Evolutionary conservation across 2,329 filamentous ascomycete genomes (phyloP), one percentile per base, ranked within the genome.

Genomic region (Neodidymelliopsis sp.): DNA sequence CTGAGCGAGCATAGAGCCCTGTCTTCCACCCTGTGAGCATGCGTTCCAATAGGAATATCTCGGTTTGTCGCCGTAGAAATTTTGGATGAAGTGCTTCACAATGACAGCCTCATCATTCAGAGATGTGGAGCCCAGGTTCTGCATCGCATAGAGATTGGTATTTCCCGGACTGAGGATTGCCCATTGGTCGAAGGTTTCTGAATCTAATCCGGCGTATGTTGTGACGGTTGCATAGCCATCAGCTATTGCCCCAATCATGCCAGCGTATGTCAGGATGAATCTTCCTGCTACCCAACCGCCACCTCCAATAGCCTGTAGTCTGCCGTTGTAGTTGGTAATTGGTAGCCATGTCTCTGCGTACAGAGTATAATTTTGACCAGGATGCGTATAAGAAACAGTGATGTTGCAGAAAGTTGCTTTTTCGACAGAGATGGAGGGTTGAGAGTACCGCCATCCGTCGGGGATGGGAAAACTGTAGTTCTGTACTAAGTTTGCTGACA

Each of bases 41-140:
- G 53, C 65, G 25, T 49, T 63, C 53, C 57, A 67, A 36, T 67
- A 65, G 6, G 61, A 66, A 41, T 60, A 63, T 20, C 49, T 48
- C 0, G 66, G 55, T 12, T 40, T 12, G 19, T 56, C 8, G 2
- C 65, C 62, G 37, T 72, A 72, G 46, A 59, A 55, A 60, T 3
- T 55, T 37, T 27, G 39, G 11, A 29, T 23, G 27, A 54, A 45
- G 13, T 39, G 30, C 51, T 72, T 73, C 1, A 33, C 19, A 18
- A 71, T 56, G 12, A 53, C 19, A 4, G 37, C 25, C 22, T 40
- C 27, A 16, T 74, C 73, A 6, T 70, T 56, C 4, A 75, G 37
- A 4, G 66, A 55, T 0, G 60, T 48, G 0, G 57, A 66, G 0
- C 58, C 66, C 12, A 70, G 61, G 40, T 74, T 62, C 19, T 67